These are phyloP conservation scores for Wallacemonas rigidus DNA, from an alignment of 208 protist species.

Conservation along the genomic window DNA sequence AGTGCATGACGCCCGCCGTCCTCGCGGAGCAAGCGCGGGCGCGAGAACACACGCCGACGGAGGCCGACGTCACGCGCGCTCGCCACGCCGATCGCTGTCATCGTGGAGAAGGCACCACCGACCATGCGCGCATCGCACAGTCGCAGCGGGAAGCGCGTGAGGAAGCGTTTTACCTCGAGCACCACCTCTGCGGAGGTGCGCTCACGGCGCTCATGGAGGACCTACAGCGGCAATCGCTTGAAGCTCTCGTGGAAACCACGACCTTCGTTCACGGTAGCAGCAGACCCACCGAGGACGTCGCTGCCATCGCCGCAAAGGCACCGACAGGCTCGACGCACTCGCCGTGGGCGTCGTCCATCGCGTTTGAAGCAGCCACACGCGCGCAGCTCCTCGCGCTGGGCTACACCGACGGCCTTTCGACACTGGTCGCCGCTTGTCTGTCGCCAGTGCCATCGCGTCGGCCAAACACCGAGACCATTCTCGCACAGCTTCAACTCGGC, in stretches of 20 bases:
- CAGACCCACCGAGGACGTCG: too few relatives aligned
- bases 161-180: slow-evolving; percentile 11
- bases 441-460: slow-evolving; percentile 36
- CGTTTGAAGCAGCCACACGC: slow-evolving; percentile 2
- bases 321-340: neutral
- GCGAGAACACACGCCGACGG: neutral
- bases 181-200: slow-evolving; percentile 7
- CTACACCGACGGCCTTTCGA: slow-evolving; percentile 24
- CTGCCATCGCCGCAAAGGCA: neutral
- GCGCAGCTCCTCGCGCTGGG: slow-evolving; percentile 1
- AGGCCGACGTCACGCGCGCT: neutral
- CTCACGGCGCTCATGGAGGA: slow-evolving; percentile 7
- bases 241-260: neutral
- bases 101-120: too few relatives aligned
- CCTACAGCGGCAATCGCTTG: slow-evolving; percentile 2
- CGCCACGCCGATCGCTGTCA: neutral
- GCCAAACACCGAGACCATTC: slow-evolving; percentile 21
- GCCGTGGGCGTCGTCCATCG: slow-evolving; percentile 1
- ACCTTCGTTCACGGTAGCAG: neutral
- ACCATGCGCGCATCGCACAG: neutral
- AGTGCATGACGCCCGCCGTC: slow-evolving; percentile 21
- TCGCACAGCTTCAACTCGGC: slow-evolving; percentile 25
- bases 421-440: slow-evolving; percentile 19
- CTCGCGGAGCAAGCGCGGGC: neutral
- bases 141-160: neutral